These are phyloP conservation scores for Penicillium brevicompactum DNA, from an alignment of 2,329 filamentous ascomycete genomes.

Conservation along the genomic window DNA sequence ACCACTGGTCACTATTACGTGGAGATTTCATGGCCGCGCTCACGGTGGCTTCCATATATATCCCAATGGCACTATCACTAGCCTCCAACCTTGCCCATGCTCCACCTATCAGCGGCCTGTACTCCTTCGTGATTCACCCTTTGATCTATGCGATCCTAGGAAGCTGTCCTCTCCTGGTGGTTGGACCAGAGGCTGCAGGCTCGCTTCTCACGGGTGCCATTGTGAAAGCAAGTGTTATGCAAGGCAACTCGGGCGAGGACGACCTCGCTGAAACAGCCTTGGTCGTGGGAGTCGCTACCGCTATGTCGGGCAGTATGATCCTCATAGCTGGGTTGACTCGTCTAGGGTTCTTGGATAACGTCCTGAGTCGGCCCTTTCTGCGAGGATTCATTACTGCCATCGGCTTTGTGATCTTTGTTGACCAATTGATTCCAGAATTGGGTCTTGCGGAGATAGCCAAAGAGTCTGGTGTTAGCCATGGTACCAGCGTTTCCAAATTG, in stretches of 20 bases:
- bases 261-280: slow-evolving; percentile 74
- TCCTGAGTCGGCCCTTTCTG: slow-evolving; percentile 88
- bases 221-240: slow-evolving; percentile 74
- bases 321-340: slow-evolving; percentile 82
- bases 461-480: slow-evolving; percentile 67
- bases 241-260: slow-evolving; percentile 65
- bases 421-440: slow-evolving; percentile 89
- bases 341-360: slow-evolving; percentile 90
- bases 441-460: slow-evolving; percentile 71
- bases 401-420: slow-evolving; percentile 92
- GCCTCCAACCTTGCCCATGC: slow-evolving; percentile 91
- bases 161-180: slow-evolving; percentile 88
- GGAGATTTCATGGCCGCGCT: slow-evolving; percentile 87
- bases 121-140: slow-evolving; percentile 91
- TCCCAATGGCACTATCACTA: slow-evolving; percentile 93
- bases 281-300: slow-evolving; percentile 84
- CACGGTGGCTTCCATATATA: slow-evolving; percentile 98
- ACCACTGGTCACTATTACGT: slow-evolving; percentile 76
- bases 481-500: slow-evolving; percentile 84
- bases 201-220: slow-evolving; percentile 88
- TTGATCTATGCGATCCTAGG: slow-evolving; percentile 88
- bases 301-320: slow-evolving; percentile 84
- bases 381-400: slow-evolving; percentile 97
- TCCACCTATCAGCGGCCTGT: slow-evolving; percentile 89
- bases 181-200: slow-evolving; percentile 92